phyloP scores from a whole-genome alignment of 1,284 basidiomycete species.

The Macrocystidia cucumis region DNA sequence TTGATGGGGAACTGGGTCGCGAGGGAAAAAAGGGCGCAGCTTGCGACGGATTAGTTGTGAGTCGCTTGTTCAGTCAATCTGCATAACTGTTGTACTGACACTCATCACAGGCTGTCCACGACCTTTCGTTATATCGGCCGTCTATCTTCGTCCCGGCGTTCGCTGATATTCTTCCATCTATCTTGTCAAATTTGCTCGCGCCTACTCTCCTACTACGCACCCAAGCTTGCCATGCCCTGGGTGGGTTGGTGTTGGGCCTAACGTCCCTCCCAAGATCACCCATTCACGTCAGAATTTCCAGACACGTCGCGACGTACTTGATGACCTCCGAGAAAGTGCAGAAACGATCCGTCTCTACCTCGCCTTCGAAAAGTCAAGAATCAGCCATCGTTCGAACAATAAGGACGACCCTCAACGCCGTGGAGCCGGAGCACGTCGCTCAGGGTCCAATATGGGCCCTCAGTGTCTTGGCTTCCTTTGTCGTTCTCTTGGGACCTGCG shows the following conservation, averaged over 20 bases:
- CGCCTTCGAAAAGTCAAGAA: slow-evolving; percentile 30
- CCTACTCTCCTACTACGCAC: slow-evolving; percentile 51
- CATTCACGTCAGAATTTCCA: slow-evolving; percentile 45
- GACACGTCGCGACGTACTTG: slow-evolving; percentile 36
- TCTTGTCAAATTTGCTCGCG: slow-evolving; percentile 56
- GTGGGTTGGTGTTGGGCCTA: slow-evolving; percentile 52
- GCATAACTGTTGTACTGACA: slow-evolving; percentile 7
- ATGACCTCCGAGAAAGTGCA: slow-evolving; percentile 22
- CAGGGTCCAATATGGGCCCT: slow-evolving; percentile 72
- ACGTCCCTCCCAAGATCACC: slow-evolving; percentile 36
- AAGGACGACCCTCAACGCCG: slow-evolving; percentile 46
- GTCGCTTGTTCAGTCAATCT: slow-evolving; percentile 12
- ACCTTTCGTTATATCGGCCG: slow-evolving; percentile 56
- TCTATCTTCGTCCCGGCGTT: slow-evolving; percentile 59
- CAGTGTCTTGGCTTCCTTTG: slow-evolving; percentile 51
- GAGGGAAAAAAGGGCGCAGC: slow-evolving; percentile 78
- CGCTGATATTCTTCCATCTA: slow-evolving; percentile 45
- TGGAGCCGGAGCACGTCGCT: slow-evolving; percentile 48
- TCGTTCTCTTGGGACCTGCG: slow-evolving; percentile 52
- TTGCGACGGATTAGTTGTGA: slow-evolving; percentile 66
- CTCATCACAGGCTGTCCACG: slow-evolving; percentile 56
- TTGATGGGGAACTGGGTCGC: slow-evolving; percentile 75
- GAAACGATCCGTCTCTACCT: slow-evolving; percentile 13
- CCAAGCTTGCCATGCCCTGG: slow-evolving; percentile 66
- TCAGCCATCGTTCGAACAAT: slow-evolving; percentile 54